phyloP scores from a whole-genome alignment of 805 yeast genomes.

The Zygosaccharomyces rouxii region DNA sequence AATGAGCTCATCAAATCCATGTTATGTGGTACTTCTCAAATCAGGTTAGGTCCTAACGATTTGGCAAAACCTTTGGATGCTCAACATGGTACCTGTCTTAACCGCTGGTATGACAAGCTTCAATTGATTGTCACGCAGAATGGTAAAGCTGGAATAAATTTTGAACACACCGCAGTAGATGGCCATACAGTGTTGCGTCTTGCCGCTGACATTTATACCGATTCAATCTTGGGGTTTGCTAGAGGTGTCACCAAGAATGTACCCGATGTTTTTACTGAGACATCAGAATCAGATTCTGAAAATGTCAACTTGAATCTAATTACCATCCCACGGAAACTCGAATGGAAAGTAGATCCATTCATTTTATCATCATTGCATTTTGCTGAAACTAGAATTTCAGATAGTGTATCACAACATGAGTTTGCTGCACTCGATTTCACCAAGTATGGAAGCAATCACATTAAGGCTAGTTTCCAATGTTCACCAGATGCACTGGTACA shows the following conservation, averaged over 20 bases:
- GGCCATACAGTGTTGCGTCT: slow-evolving; percentile 89
- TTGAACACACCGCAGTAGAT: slow-evolving; percentile 93
- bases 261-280: slow-evolving; percentile 26
- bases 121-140: slow-evolving; percentile 83
- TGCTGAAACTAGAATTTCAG: slow-evolving; percentile 86
- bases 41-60: slow-evolving; percentile 46
- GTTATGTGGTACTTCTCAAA: slow-evolving; percentile 77
- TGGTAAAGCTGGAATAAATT: slow-evolving; percentile 89
- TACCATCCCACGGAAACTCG: slow-evolving; percentile 79
- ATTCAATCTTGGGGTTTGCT: slow-evolving; percentile 83
- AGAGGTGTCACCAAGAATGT: slow-evolving; percentile 66
- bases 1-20: slow-evolving; percentile 73
- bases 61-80: slow-evolving; percentile 47
- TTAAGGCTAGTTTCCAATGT: slow-evolving; percentile 70
- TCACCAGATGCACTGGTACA: slow-evolving; percentile 94
- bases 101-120: slow-evolving; percentile 91
- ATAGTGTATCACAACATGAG: slow-evolving; percentile 84
- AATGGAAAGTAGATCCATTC: slow-evolving; percentile 80
- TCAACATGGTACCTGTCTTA: slow-evolving; percentile 90
- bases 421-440: slow-evolving; percentile 72
- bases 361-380: slow-evolving; percentile 75
- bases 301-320: slow-evolving; percentile 39
- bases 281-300: not conserved
- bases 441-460: slow-evolving; percentile 66
- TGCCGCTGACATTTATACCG: slow-evolving; percentile 88